Percentiles rank a stretch among this genome's conserved stretches.
Conservation (phyloP, 2,329 filamentous ascomycete genomes). For the Daldinia sp. region DNA sequence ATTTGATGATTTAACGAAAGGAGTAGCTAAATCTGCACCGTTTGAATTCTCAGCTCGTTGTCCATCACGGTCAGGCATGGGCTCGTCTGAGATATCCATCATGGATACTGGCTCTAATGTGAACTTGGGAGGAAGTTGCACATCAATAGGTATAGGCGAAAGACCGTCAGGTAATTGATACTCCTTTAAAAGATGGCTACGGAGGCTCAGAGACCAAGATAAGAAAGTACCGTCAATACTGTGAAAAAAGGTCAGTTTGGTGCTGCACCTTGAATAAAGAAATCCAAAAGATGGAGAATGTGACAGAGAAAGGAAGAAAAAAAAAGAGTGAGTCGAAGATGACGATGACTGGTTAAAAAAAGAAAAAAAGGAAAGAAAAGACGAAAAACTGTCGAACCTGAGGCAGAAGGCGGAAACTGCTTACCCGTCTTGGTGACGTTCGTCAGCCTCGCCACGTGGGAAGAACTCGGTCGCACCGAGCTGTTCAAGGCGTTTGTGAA, state of each 20-base stretch:
- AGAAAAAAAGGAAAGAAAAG: constrained; percentile 5
- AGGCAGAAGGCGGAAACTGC: constrained; percentile 19
- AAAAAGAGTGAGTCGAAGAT: background rate
- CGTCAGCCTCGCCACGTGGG: constrained; percentile 87
- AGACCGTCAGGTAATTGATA: constrained; percentile 77
- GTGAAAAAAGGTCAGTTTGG: constrained; percentile 21
- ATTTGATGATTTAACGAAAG: constrained; percentile 11
- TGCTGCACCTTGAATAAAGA: constrained; percentile 1
- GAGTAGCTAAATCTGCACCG: background rate
- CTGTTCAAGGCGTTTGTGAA: constrained; percentile 85
- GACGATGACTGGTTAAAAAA: background rate
- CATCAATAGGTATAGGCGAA: constrained; percentile 78
- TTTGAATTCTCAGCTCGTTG: constrained; percentile 2
- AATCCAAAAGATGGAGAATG: background rate
- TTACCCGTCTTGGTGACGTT: constrained; percentile 88
- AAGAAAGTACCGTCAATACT: constrained; percentile 87
- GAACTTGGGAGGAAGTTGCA: constrained; percentile 82
- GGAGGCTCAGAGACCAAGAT: constrained; percentile 79
- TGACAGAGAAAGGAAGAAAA: constrained; percentile 11
- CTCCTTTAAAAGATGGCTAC: constrained; percentile 71
- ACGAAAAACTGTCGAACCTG: background rate
- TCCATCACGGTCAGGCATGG: constrained; percentile 29
- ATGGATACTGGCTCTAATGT: constrained; percentile 58
- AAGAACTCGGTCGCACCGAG: constrained; percentile 84
- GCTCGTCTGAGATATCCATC: constrained; percentile 38